These are phyloP conservation scores for Xylaria sp. DNA, from an alignment of 2,329 filamentous ascomycete species.

Conservation along the genomic window DNA sequence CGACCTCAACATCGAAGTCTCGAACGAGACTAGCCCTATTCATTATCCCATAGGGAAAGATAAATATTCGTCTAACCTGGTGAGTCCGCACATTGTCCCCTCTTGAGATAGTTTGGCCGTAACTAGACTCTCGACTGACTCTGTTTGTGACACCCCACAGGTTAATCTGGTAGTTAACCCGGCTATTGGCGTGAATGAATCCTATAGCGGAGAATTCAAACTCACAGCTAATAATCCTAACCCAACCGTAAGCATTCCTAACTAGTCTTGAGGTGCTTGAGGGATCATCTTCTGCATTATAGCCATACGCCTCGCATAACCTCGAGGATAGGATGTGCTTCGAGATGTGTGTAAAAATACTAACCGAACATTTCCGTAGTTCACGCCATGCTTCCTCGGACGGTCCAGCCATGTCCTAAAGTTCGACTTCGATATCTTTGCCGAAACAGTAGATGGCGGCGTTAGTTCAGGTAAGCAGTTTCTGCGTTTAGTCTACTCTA, in stretches of 20 bases:
- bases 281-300: neutral
- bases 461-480: constrained; percentile 31
- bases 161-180: constrained; percentile 32
- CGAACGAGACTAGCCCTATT: constrained; percentile 30
- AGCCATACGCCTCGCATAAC: too few species aligned
- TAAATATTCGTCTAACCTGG: constrained; percentile 24
- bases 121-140: neutral
- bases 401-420: constrained; percentile 26
- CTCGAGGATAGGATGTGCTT: neutral
- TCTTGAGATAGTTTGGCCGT: neutral
- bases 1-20: constrained; percentile 30
- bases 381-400: constrained; percentile 35
- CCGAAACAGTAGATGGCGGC: constrained; percentile 31
- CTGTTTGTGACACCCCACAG: constrained; percentile 4
- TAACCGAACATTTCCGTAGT: constrained; percentile 19
- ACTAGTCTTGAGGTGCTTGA: too few species aligned
- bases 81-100: constrained; percentile 6
- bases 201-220: constrained; percentile 29
- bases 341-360: neutral
- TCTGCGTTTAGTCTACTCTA: neutral
- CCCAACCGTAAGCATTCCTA: constrained; percentile 27
- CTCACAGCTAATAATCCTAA: constrained; percentile 29
- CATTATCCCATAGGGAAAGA: constrained; percentile 36
- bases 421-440: constrained; percentile 30
- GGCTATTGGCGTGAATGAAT: constrained; percentile 28